Base-by-base conservation (phyloP, 148 eudicot genomes). In the Suaeda aralocaspica region DNA sequence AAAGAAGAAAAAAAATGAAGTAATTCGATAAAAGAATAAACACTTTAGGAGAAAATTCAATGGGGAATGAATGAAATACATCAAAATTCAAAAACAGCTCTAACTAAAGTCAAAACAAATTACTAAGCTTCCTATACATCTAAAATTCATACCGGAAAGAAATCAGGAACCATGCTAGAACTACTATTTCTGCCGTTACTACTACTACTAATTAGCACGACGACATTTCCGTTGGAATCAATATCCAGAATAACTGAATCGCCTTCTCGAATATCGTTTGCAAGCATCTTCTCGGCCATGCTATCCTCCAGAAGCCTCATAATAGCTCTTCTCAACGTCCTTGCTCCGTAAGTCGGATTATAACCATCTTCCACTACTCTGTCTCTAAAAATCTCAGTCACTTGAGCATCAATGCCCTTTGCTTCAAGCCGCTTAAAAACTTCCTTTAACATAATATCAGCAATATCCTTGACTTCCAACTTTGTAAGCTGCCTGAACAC, bases 241-340 rank as follows among this genome's bases (percentile, higher is more conserved):
- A 82, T 84, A 71, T 89, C 97, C 0, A 87, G 80, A 57, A 92
- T 87, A 24, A 84, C 96, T 0, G 96, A 86, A 70, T 92, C 97
- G 3, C 92, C 96, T 48, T 81, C 92, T 61, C 84, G 84, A 58
- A 92, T 89, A 66, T 89, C 96, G n/a, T 89, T 25, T 0, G 89
- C 79, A 45, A 92, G 89, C 93, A 92, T 89, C 81, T 88, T 92
- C 83, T 92, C 98, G 2, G 98, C 98, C 96, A 92, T 83, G 72
- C 89, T 79, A 59, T 92, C 98, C 78, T 88, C 96, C 76, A 92
- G 58, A 16, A 92, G 91, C 60, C 91, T 86, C 91, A 89, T 89
- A 16, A 92, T 92, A 18, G 98, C 96, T 66, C 98, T 76, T 68
- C 98, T 85, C 33, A 92, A 75, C 0, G 89, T 96, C 75, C 98